phyloP scores from a whole-genome alignment of 1,284 basidiomycete species.

The Cronartium ribicola region DNA sequence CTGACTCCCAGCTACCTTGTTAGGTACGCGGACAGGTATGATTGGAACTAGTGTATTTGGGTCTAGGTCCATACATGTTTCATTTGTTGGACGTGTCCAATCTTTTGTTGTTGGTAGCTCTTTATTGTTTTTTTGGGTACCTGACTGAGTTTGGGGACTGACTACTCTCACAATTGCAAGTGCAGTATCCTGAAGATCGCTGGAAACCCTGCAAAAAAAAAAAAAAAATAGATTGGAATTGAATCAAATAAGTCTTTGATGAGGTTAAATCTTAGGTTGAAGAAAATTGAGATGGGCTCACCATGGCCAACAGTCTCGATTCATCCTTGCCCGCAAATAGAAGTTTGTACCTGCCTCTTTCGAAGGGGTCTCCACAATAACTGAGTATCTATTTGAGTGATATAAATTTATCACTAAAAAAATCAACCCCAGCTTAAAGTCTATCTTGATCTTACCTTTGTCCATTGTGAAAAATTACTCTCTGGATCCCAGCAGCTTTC shows the following conservation, averaged over 20 bases:
- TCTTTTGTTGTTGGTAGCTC: neutral
- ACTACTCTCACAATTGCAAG: slow-evolving; percentile 10
- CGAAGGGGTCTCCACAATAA: slow-evolving; percentile 5
- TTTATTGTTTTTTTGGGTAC: neutral
- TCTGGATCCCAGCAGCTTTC: slow-evolving; percentile 5
- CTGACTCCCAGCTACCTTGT: slow-evolving; percentile 13
- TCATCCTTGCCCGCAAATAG: slow-evolving; percentile 29
- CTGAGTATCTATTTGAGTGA: no score
- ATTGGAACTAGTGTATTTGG: neutral
- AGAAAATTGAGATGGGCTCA: no score
- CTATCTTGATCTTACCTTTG: no score
- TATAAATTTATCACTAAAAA: no score
- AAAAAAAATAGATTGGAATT: no score
- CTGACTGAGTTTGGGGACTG: neutral
- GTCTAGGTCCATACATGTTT: neutral
- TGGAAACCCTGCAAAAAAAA: slow-evolving; percentile 30
- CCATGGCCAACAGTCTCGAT: slow-evolving; percentile 27
- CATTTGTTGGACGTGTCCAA: slow-evolving; percentile 4
- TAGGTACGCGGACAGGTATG: neutral
- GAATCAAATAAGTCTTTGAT: no score
- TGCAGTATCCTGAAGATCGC: slow-evolving; percentile 23
- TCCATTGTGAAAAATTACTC: slow-evolving; percentile 15
- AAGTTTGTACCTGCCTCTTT: slow-evolving; percentile 26
- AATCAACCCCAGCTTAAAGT: no score
- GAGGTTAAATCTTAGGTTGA: no score